Evolutionary conservation across 306 rosid genomes (phyloP).

Genomic region (Sesbania bispinosa): DNA sequence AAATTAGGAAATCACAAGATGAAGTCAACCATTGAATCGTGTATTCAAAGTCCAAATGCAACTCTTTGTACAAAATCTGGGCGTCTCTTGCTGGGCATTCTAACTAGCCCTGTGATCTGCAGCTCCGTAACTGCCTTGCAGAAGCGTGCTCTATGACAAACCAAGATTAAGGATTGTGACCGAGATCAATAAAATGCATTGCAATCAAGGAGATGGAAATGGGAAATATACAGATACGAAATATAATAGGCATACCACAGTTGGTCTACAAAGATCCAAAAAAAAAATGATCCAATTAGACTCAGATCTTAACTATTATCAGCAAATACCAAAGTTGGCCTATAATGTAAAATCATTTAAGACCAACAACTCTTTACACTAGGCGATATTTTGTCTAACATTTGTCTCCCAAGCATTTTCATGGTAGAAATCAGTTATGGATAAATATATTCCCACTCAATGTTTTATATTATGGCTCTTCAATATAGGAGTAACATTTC

Average conservation of each 20-base stretch:
- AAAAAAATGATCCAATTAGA: neutral
- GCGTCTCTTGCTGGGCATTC: conserved; percentile 92
- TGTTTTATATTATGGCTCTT: neutral
- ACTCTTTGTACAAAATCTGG: conserved; percentile 81
- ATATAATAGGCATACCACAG: neutral
- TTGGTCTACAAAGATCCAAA: neutral
- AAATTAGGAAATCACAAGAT: neutral
- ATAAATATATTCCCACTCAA: neutral
- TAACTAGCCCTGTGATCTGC: conserved; percentile 78
- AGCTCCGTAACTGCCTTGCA: conserved; percentile 83
- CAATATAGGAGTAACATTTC: no score
- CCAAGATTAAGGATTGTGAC: conserved; percentile 49
- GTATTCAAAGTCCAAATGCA: conserved; percentile 70
- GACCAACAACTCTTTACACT: neutral
- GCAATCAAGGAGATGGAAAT: neutral
- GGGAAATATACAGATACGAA: neutral
- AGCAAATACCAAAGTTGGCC: neutral
- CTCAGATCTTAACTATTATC: neutral
- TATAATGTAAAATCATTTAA: neutral
- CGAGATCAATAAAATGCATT: conserved; percentile 13
- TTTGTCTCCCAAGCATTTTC: neutral
- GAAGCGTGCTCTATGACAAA: conserved; percentile 72
- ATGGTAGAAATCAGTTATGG: no score
- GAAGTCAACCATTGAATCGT: neutral
- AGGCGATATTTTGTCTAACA: neutral